phyloP scores from a whole-genome alignment of 495 filamentous ascomycete species.

The Annulohypoxylon moriforme region DNA sequence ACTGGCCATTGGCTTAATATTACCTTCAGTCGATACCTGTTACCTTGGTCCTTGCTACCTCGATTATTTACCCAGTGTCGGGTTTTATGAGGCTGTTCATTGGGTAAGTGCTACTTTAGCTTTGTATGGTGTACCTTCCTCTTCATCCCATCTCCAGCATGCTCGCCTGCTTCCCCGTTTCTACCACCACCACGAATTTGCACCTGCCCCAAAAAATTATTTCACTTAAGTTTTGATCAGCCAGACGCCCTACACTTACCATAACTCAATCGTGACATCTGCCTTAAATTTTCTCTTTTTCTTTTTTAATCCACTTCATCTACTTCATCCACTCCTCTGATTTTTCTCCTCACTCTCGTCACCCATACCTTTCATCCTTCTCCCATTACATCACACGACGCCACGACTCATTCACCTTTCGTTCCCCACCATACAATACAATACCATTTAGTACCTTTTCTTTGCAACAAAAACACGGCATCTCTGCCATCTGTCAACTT shows the following conservation, averaged over 20 bases:
- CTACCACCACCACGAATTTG: background rate
- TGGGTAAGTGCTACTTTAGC: background rate
- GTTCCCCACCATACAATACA: slow-evolving; percentile 8
- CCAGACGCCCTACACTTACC: background rate
- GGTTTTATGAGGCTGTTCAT: background rate
- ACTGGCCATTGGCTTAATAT: too few relatives aligned
- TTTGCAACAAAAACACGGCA: slow-evolving; percentile 37
- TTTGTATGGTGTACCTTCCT: background rate
- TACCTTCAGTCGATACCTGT: background rate
- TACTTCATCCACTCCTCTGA: background rate
- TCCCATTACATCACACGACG: slow-evolving; percentile 17
- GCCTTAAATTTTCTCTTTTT: background rate
- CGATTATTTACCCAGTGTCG: background rate
- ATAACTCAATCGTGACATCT: background rate
- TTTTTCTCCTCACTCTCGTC: slow-evolving; percentile 9
- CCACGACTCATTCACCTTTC: slow-evolving; percentile 23
- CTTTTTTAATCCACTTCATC: background rate
- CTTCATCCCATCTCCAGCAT: background rate
- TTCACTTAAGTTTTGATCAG: background rate
- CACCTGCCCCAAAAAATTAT: background rate
- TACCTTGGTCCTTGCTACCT: background rate
- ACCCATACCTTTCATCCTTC: slow-evolving; percentile 35
- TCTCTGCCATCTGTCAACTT: slow-evolving; percentile 45
- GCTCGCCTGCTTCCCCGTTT: background rate
- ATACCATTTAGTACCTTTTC: slow-evolving; percentile 45